These are phyloP conservation scores for Suillus occidentalis DNA, from an alignment of 768 basidiomycete species.

Conservation along the genomic window DNA sequence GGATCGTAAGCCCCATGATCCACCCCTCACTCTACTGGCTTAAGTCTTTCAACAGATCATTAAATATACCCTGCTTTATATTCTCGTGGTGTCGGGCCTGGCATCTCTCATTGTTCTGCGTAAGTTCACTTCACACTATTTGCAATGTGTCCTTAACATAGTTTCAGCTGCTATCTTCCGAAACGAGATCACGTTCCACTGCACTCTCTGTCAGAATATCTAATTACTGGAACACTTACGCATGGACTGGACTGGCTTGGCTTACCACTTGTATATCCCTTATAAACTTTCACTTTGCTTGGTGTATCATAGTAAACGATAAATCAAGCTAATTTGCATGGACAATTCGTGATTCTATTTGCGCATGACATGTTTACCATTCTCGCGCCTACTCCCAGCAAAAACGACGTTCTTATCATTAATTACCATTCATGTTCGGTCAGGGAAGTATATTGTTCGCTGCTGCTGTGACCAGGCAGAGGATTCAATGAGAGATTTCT, in stretches of 20 bases:
- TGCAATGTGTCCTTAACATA: slow-evolving; percentile 15
- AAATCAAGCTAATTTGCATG: slow-evolving; percentile 15
- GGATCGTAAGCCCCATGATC: slow-evolving; percentile 61
- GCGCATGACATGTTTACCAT: neutral
- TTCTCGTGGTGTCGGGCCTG: slow-evolving; percentile 70
- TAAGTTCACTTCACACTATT: slow-evolving; percentile 42
- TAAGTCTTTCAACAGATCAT: slow-evolving; percentile 51
- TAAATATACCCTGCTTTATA: slow-evolving; percentile 85
- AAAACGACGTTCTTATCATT: neutral
- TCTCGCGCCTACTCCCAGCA: neutral
- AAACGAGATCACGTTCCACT: slow-evolving; percentile 71
- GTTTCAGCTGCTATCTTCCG: slow-evolving; percentile 76
- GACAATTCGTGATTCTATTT: neutral
- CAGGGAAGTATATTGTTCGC: neutral
- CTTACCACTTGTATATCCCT: slow-evolving; percentile 25
- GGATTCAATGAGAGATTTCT: neutral
- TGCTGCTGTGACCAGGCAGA: neutral
- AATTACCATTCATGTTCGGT: neutral
- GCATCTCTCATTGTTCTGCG: slow-evolving; percentile 82
- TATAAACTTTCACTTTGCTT: slow-evolving; percentile 20
- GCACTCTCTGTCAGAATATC: slow-evolving; percentile 84
- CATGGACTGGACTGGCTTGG: slow-evolving; percentile 18
- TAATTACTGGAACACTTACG: slow-evolving; percentile 45
- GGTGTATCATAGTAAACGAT: slow-evolving; percentile 31
- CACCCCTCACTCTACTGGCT: slow-evolving; percentile 6